Evolutionary conservation across 352 stramenopile species (phyloP).

Genomic region (Peronospora belbahrii): DNA sequence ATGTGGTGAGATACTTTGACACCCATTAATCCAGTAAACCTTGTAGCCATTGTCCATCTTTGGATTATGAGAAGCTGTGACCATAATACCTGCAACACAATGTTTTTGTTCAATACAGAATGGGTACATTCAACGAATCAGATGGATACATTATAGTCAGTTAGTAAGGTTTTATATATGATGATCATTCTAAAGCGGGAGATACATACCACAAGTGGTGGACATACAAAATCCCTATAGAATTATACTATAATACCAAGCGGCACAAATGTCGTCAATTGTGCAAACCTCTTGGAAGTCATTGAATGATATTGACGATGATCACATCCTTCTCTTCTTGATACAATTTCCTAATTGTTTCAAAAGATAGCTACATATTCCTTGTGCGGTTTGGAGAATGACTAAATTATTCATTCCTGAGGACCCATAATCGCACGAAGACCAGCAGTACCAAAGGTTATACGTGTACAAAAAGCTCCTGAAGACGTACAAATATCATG

Average conservation of each 20-base stretch:
- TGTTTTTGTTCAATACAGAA: constrained; percentile 76
- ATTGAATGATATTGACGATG: constrained; percentile 71
- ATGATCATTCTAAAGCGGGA: too few species aligned
- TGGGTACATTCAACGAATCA: constrained; percentile 30
- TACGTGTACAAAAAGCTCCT: constrained; percentile 70
- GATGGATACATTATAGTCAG: too few species aligned
- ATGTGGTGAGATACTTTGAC: constrained; percentile 96
- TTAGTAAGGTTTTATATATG: too few species aligned
- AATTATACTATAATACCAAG: constrained; percentile 87
- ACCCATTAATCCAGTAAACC: constrained; percentile 91
- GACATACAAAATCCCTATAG: constrained; percentile 90
- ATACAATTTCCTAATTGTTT: constrained; percentile 60
- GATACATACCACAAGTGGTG: constrained; percentile 84
- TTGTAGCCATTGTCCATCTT: constrained; percentile 98
- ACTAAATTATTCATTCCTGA: constrained; percentile 90
- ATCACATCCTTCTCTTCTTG: constrained; percentile 86
- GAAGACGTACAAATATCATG: constrained; percentile 45
- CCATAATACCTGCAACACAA: constrained; percentile 87
- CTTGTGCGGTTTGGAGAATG: constrained; percentile 87
- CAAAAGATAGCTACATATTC: constrained; percentile 83
- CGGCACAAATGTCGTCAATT: constrained; percentile 82
- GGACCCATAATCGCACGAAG: constrained; percentile 86
- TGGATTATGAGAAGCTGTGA: constrained; percentile 97
- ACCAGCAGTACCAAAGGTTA: constrained; percentile 90
- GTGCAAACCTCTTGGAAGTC: constrained; percentile 84